Evolutionary conservation across 345 rosid species (phyloP), one percentile per base, ranked within the genome.

Genomic region (Triadica sebifera): DNA sequence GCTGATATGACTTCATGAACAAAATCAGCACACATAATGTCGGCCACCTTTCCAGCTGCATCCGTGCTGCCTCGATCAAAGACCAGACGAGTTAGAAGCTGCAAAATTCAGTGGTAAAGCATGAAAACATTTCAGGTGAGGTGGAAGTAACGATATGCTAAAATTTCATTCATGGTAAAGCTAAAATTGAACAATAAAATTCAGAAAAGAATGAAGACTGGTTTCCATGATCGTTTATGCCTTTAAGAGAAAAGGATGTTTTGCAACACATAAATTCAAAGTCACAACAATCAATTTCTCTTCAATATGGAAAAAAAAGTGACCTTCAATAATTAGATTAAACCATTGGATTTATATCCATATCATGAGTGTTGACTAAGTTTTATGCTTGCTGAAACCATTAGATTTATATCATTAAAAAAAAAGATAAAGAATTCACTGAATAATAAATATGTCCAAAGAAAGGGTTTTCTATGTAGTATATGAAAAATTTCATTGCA

Each of bases 1-100:
- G 98, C 97, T 72, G 98, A 89, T 81, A 91, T 91, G 62, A 92
- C 93, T 84, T 94, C 98, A 86, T 92, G 98, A 68, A 94, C 97
- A 92, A 94, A 92, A 88, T 91, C 98, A 70, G 95, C 93, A 85
- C 84, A 85, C 98, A 94, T 94, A 52, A 94, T 88, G 70, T 91
- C 98, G 47, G 98, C 98, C 61, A 88, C 96, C 85, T 94, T 94
- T 17, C 86, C 91, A 74, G 98, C 98, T 76, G 98, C 98, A 82
- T 94, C 98, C 38, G 97, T 92, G 85, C 93, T 94, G 76, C 96
- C 92, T 65, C 92, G 88, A 71, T 92, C 98, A 85, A 94, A 94
- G 50, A 92, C 98, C 77, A 92, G 85, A 71, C 98, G 98, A 67
- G 98, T 92, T 85, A 94, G 87, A 81, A 94, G 88, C 98, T 94